A percentile compares a stretch with the other conserved stretches of the same genome.
phyloP scores from a whole-genome alignment of 495 filamentous ascomycete genomes.

The Xylaria sp. region DNA sequence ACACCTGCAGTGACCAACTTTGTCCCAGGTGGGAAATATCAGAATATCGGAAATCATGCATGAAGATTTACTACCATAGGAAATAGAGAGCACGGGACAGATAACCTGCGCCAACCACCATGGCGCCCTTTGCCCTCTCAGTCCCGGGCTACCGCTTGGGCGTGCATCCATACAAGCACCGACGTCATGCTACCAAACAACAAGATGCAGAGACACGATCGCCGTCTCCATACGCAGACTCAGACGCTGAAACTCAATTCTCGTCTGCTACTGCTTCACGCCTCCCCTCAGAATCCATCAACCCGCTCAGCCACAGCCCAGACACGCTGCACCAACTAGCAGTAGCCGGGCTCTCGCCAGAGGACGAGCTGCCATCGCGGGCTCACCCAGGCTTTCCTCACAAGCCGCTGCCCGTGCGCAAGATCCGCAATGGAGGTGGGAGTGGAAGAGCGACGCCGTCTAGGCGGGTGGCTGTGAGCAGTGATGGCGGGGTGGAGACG shows the following conservation, averaged over 20 bases:
- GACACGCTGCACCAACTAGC: slow-evolving; percentile 49
- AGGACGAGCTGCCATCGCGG: slow-evolving; percentile 46
- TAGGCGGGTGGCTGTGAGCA: not conserved
- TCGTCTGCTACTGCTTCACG: slow-evolving; percentile 27
- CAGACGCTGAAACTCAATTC: slow-evolving; percentile 21
- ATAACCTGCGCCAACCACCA: not conserved
- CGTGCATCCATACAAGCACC: slow-evolving; percentile 32
- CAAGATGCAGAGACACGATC: slow-evolving; percentile 1
- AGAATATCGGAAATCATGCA: not conserved
- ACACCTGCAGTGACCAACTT: not conserved
- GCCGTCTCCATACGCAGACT: slow-evolving; percentile 4
- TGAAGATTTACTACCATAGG: too few relatives aligned
- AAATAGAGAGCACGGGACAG: not conserved
- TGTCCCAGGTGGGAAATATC: not conserved
- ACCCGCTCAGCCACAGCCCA: slow-evolving; percentile 54
- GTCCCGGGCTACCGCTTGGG: slow-evolving; percentile 36
- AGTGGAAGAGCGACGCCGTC: not conserved
- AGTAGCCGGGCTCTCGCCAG: slow-evolving; percentile 45
- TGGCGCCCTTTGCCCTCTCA: slow-evolving; percentile 38
- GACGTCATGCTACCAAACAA: slow-evolving; percentile 9
- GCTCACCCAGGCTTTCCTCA: slow-evolving; percentile 52
- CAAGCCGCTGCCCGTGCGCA: slow-evolving; percentile 36
- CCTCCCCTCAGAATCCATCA: slow-evolving; percentile 47
- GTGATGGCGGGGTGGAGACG: not conserved
- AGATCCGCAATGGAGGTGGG: slow-evolving; percentile 1